Conservation (phyloP, 2,329 filamentous ascomycete species). For the Periconia sp. region DNA sequence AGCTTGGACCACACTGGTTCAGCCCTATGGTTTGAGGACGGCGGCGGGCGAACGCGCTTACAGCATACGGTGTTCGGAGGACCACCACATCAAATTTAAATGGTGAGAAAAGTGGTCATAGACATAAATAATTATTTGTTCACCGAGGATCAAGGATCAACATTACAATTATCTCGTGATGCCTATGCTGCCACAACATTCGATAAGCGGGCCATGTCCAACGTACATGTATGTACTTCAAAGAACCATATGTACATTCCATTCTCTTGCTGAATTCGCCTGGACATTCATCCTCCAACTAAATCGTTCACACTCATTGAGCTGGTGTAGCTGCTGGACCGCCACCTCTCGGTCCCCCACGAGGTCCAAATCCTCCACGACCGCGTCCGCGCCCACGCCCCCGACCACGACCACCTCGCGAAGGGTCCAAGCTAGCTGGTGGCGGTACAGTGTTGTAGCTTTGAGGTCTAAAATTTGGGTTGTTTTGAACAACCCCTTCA, state of each 20-base stretch:
- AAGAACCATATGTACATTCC: too few relatives aligned
- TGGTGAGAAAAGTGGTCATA: too few relatives aligned
- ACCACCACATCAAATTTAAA: too few relatives aligned
- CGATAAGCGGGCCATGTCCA: too few relatives aligned
- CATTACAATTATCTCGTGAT: too few relatives aligned
- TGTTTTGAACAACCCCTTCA: conserved; percentile 57
- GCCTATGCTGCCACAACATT: too few relatives aligned
- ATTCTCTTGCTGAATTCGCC: background rate
- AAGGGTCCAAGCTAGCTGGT: conserved; percentile 35
- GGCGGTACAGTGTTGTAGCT: conserved; percentile 43
- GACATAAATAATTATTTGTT: too few relatives aligned
- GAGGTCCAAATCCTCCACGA: conserved; percentile 31
- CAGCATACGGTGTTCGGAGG: too few relatives aligned
- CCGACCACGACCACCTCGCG: conserved; percentile 32
- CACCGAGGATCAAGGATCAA: too few relatives aligned
- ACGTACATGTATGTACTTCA: too few relatives aligned
- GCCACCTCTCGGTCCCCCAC: conserved; percentile 18
- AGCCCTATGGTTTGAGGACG: conserved; percentile 10
- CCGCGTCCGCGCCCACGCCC: conserved; percentile 29
- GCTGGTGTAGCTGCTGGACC: conserved; percentile 18
- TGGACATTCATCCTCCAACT: background rate
- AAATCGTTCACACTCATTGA: conserved; percentile 10
- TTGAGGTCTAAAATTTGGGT: conserved; percentile 59
- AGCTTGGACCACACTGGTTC: conserved; percentile 9
- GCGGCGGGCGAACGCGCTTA: too few relatives aligned